phyloP scores from a whole-genome alignment of 441 rosid species.

The Pelargonium citronellum region DNA sequence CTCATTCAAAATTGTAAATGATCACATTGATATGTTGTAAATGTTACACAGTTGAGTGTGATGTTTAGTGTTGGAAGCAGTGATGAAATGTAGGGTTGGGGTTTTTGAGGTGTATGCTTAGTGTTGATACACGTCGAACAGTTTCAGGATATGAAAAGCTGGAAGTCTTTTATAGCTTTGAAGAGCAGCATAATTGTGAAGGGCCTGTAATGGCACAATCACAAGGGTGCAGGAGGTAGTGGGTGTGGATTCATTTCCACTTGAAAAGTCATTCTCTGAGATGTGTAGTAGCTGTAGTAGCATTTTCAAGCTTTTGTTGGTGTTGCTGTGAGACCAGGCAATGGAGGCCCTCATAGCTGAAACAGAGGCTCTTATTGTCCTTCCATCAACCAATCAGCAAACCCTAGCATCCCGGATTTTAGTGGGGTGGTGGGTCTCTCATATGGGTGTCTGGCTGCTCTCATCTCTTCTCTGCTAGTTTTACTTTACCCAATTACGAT shows the following conservation, averaged over 20 bases:
- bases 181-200: constrained; percentile 4
- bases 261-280: constrained; percentile 22
- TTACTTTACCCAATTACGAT: too few species aligned
- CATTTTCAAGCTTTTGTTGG: constrained; percentile 18
- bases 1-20: constrained; percentile 40
- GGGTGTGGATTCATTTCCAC: constrained; percentile 20
- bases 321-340: constrained; percentile 36
- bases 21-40: constrained; percentile 30
- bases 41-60: not conserved
- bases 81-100: not conserved
- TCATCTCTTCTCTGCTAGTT: too few species aligned
- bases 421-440: constrained; percentile 40
- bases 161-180: not conserved
- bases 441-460: constrained; percentile 6
- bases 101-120: not conserved
- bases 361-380: constrained; percentile 23
- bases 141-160: not conserved
- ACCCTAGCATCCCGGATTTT: constrained; percentile 25
- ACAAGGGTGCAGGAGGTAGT: constrained; percentile 26
- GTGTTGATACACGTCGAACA: not conserved
- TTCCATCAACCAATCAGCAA: constrained; percentile 18
- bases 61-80: not conserved
- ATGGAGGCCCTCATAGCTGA: constrained; percentile 24
- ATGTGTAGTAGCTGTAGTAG: constrained; percentile 22
- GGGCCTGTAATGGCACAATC: not conserved